Percentiles rank a stretch among this genome's conserved stretches.
These are phyloP conservation scores for Rhododendron vialii DNA, from an alignment of 148 eudicot species.

Conservation along the genomic window DNA sequence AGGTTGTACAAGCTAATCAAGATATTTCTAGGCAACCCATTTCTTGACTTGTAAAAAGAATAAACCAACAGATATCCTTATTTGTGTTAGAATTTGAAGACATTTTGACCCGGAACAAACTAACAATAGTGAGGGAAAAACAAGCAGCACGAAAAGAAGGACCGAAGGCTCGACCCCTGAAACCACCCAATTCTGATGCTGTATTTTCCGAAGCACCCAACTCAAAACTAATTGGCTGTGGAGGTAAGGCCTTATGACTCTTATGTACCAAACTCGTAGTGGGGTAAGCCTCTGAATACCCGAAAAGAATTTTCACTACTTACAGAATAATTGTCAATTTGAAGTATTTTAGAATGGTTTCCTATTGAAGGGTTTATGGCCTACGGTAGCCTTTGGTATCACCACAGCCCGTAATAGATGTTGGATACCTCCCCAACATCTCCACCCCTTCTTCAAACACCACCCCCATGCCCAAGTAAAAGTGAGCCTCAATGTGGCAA, in stretches of 20 bases:
- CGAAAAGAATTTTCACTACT: not conserved
- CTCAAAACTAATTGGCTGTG: not conserved
- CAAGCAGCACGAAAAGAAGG: not conserved
- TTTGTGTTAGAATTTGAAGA: not conserved
- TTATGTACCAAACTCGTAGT: no score
- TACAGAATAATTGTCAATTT: not conserved
- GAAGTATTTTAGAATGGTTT: not conserved
- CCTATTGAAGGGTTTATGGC: not conserved
- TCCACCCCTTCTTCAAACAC: constrained; percentile 72
- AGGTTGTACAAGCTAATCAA: not conserved
- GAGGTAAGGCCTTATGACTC: not conserved
- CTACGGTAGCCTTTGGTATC: no score
- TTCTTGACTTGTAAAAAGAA: not conserved
- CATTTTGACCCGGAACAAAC: not conserved
- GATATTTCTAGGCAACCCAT: not conserved
- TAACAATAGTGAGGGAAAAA: not conserved
- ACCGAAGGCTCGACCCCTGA: not conserved
- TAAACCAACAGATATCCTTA: not conserved
- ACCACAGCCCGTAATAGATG: no score
- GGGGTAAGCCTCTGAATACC: not conserved
- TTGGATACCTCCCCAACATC: constrained; percentile 22
- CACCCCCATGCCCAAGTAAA: constrained; percentile 72
- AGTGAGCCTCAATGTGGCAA: constrained; percentile 75
- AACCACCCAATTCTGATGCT: not conserved
- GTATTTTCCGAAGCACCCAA: not conserved